Evolutionary conservation across 352 stramenopile genomes (phyloP).

Genomic region (Pythium phragmitis): DNA sequence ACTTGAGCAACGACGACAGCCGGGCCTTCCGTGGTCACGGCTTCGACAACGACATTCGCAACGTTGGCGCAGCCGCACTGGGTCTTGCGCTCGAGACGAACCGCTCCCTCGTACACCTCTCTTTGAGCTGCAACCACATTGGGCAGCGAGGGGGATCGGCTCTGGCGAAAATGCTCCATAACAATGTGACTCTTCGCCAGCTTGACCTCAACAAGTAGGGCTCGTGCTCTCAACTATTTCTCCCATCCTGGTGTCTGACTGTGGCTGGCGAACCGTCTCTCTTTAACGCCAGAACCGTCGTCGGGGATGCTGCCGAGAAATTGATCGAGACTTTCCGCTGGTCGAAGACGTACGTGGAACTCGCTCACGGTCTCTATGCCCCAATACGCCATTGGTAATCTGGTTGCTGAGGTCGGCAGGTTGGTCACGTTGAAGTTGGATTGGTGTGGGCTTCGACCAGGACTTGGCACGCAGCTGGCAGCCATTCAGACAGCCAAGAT

Average conservation of each 20-base stretch:
- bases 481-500: constrained; percentile 12
- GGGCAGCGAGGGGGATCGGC: constrained; percentile 20
- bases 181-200: constrained; percentile 30
- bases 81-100: constrained; percentile 37
- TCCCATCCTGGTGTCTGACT: not conserved
- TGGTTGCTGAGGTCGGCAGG: constrained; percentile 16
- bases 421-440: constrained; percentile 34
- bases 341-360: constrained; percentile 33
- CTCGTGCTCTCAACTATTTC: not conserved
- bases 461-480: constrained; percentile 22
- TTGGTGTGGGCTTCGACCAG: constrained; percentile 34
- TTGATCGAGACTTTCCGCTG: constrained; percentile 32
- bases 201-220: constrained; percentile 36
- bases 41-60: constrained; percentile 41
- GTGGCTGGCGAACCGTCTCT: not conserved
- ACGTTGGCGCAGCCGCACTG: constrained; percentile 26
- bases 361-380: not conserved
- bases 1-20: constrained; percentile 41
- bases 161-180: constrained; percentile 35
- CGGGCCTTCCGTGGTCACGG: constrained; percentile 16
- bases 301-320: constrained; percentile 17
- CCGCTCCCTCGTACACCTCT: constrained; percentile 26
- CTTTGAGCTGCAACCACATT: constrained; percentile 39
- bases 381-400: not conserved
- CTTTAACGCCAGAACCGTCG: constrained; percentile 21